phyloP scores from a whole-genome alignment of 768 basidiomycete genomes.

The Chalciporus pseudorubinellus region DNA sequence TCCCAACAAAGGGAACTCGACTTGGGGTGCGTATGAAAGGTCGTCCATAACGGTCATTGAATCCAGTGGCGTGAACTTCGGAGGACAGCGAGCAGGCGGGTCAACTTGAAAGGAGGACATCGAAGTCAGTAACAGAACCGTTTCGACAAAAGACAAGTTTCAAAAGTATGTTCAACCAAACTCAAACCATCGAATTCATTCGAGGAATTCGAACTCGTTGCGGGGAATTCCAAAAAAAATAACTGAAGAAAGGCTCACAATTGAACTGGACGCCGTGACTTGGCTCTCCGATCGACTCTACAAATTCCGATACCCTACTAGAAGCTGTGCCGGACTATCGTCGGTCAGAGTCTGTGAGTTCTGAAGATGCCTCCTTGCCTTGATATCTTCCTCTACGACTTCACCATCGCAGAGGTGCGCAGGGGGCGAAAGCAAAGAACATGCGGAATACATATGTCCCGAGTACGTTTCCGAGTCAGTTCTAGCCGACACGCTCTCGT shows the following conservation, averaged over 20 bases:
- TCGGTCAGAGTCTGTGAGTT: not conserved
- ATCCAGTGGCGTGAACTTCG: constrained; percentile 15
- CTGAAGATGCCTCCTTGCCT: not conserved
- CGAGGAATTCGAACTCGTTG: not conserved
- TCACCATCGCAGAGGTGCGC: constrained; percentile 7
- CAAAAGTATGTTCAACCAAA: not conserved
- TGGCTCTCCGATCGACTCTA: not conserved
- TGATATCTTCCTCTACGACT: constrained; percentile 5
- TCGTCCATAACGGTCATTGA: constrained; percentile 22
- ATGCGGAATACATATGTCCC: not conserved
- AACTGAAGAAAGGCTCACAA: constrained; percentile 12
- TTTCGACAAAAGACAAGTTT: not conserved
- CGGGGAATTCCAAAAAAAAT: constrained; percentile 2
- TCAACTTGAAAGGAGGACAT: constrained; percentile 2
- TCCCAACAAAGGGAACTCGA: not conserved
- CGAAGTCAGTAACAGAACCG: constrained; percentile 1
- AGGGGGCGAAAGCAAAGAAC: constrained; percentile 8
- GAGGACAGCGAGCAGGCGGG: not conserved
- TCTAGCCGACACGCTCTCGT: not conserved
- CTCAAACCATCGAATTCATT: not conserved
- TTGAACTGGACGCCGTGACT: constrained; percentile 4
- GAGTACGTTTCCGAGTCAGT: not conserved
- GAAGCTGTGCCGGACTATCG: not conserved
- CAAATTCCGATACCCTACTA: not conserved
- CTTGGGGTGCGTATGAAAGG: constrained; percentile 8